phyloP scores from a whole-genome alignment of 768 basidiomycete species.

The Lyophyllum semitale region DNA sequence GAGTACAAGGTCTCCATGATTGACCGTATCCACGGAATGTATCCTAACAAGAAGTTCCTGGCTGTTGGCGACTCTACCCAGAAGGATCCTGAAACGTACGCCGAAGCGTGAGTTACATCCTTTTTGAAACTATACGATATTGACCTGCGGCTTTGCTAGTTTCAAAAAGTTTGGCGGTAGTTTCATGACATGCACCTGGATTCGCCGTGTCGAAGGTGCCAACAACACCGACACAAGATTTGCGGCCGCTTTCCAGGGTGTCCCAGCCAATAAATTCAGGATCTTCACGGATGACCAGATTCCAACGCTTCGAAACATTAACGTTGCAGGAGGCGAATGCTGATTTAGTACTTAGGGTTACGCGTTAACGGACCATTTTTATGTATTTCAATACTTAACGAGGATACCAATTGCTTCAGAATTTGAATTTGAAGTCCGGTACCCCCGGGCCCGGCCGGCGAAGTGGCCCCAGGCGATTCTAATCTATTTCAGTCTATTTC shows the following conservation, averaged over 20 bases:
- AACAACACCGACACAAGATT: constrained; percentile 41
- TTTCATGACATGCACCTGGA: constrained; percentile 44
- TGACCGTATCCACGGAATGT: constrained; percentile 39
- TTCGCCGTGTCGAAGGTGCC: constrained; percentile 44
- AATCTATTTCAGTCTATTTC: no score
- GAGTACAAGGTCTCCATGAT: constrained; percentile 40
- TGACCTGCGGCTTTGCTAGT: constrained; percentile 17
- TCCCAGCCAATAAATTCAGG: constrained; percentile 33
- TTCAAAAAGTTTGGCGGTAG: constrained; percentile 35
- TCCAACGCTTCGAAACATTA: constrained; percentile 29
- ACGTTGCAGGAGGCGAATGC: constrained; percentile 29
- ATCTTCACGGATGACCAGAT: constrained; percentile 39
- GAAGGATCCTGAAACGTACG: constrained; percentile 48
- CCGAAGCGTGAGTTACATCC: constrained; percentile 33
- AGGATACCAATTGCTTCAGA: no score
- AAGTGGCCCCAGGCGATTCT: no score
- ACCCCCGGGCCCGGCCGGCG: no score
- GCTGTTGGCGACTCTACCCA: constrained; percentile 47
- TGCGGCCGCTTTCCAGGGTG: constrained; percentile 25
- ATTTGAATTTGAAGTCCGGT: no score
- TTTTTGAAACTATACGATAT: background rate
- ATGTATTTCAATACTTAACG: no score
- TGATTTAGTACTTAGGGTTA: background rate
- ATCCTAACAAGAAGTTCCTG: constrained; percentile 44
- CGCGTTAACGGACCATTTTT: no score